These are phyloP conservation scores for Pseudogymnoascus sp. DNA, from an alignment of 2,329 filamentous ascomycete species.

Conservation along the genomic window DNA sequence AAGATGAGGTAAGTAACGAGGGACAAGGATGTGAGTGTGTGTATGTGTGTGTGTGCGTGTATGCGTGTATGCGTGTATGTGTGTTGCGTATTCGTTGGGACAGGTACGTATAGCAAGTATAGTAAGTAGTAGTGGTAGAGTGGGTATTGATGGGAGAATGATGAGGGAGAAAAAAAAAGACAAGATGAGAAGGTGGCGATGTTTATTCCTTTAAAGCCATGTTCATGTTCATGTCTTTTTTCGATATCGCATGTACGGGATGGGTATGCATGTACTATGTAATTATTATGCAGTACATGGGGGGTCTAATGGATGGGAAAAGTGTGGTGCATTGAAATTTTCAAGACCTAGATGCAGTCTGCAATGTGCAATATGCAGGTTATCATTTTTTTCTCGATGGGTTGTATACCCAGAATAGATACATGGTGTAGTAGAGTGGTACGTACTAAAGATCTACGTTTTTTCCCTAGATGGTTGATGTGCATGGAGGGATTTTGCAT, in stretches of 20 bases:
- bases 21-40: not conserved
- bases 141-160: not conserved
- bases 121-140: not conserved
- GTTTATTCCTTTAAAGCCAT: not conserved
- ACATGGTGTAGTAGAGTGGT: not conserved
- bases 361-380: not conserved
- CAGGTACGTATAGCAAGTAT: not conserved
- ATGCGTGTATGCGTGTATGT: not conserved
- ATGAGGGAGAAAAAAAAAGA: not conserved
- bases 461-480: not conserved
- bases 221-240: not conserved
- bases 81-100: not conserved
- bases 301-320: not conserved
- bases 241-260: not conserved
- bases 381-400: not conserved
- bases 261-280: not conserved
- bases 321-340: not conserved
- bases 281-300: not conserved
- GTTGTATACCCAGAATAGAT: not conserved
- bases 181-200: slow-evolving; percentile 2
- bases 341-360: not conserved
- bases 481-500: not conserved
- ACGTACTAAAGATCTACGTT: not conserved
- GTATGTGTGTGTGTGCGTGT: too few species aligned
- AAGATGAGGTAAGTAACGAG: not conserved